Conservation (phyloP, 2,329 filamentous ascomycete genomes). For the Colletotrichum tropicale region DNA sequence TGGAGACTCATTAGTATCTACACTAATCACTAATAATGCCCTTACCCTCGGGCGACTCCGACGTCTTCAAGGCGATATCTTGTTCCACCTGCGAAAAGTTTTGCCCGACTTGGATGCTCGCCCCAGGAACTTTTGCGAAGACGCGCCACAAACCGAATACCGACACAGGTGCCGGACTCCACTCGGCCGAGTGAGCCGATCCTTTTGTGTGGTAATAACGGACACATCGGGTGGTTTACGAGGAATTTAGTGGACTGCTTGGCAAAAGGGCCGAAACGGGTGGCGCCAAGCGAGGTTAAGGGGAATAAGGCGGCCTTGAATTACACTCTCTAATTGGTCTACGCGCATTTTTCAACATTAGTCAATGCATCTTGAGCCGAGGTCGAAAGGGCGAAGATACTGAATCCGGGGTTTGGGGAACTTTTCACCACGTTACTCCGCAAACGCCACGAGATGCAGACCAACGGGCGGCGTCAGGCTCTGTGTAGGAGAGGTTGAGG, state of each 20-base stretch:
- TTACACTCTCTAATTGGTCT: neutral
- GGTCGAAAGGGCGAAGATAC: neutral
- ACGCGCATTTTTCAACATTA: neutral
- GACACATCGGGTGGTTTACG: constrained; percentile 1
- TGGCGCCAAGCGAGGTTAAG: constrained; percentile 15
- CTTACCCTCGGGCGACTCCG: constrained; percentile 14
- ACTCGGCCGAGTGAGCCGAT: constrained; percentile 16
- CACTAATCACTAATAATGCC: neutral
- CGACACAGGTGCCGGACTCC: neutral
- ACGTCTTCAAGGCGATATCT: neutral
- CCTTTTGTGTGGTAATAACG: neutral
- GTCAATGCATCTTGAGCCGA: constrained; percentile 9
- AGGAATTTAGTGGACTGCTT: neutral
- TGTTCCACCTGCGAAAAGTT: neutral
- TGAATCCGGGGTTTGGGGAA: neutral
- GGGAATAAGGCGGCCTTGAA: constrained; percentile 14
- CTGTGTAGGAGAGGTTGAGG: neutral
- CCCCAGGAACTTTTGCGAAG: constrained; percentile 15
- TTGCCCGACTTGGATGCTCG: neutral
- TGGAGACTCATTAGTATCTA: constrained; percentile 4
- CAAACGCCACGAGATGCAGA: neutral
- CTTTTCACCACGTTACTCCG: neutral
- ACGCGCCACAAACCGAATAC: constrained; percentile 1
- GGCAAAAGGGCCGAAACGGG: constrained; percentile 20
- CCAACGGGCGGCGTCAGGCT: neutral